Percentiles rank a stretch among this genome's conserved stretches.
These are phyloP conservation scores for Elsinoe perseae DNA, from an alignment of 2,329 filamentous ascomycete species.

Conservation along the genomic window DNA sequence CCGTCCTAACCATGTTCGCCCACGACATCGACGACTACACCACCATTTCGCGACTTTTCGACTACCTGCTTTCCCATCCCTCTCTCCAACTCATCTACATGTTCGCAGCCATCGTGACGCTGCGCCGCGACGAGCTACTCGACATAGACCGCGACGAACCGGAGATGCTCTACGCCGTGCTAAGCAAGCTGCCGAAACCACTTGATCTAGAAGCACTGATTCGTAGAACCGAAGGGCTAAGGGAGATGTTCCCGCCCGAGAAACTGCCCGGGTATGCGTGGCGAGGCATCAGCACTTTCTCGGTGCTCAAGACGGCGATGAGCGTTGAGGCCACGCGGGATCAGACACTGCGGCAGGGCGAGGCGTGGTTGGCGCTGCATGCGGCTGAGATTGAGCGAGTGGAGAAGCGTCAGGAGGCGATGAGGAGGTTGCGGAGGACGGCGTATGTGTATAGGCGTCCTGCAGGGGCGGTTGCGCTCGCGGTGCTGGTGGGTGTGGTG, in stretches of 20 bases:
- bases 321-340: slow-evolving; percentile 41
- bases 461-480: slow-evolving; percentile 43
- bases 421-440: slow-evolving; percentile 32
- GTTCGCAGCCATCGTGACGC: slow-evolving; percentile 76
- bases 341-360: slow-evolving; percentile 59
- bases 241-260: slow-evolving; percentile 62
- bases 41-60: slow-evolving; percentile 84
- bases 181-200: slow-evolving; percentile 76
- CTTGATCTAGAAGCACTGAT: slow-evolving; percentile 77
- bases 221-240: slow-evolving; percentile 55
- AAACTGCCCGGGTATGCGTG: slow-evolving; percentile 57
- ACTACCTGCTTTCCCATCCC: slow-evolving; percentile 79
- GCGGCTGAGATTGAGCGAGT: slow-evolving; percentile 61
- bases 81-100: slow-evolving; percentile 87
- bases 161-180: slow-evolving; percentile 82
- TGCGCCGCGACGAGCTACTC: slow-evolving; percentile 74
- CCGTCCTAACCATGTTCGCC: slow-evolving; percentile 89
- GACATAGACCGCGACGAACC: slow-evolving; percentile 74
- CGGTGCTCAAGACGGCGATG: slow-evolving; percentile 77
- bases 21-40: slow-evolving; percentile 88
- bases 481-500: slow-evolving; percentile 58
- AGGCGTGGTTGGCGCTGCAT: slow-evolving; percentile 61
- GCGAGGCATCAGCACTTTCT: slow-evolving; percentile 62
- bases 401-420: slow-evolving; percentile 49
- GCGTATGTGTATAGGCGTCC: slow-evolving; percentile 61